Evolutionary conservation across 2,329 filamentous ascomycete species (phyloP).

Genomic region (Ceratocystis ficicola): DNA sequence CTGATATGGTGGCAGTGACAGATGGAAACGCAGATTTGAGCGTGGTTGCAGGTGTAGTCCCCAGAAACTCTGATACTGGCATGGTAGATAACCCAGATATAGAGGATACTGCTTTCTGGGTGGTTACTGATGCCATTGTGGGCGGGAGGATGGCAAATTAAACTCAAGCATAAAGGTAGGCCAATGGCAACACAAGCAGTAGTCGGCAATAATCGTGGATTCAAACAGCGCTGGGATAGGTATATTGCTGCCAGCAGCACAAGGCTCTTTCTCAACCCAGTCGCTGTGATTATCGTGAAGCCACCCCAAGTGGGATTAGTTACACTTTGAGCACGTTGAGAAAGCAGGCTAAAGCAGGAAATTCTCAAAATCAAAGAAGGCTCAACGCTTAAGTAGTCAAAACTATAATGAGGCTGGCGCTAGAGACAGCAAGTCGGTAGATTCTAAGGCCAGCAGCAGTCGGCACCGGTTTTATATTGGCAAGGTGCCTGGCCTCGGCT

Average conservation of each 20-base stretch:
- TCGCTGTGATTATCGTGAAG: neutral
- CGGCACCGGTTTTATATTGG: slow-evolving; percentile 1
- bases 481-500: neutral
- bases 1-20: neutral
- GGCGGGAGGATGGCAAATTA: neutral
- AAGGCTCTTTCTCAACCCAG: neutral
- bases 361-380: too few species aligned
- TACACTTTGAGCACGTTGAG: neutral
- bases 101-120: neutral
- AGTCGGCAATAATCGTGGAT: too few species aligned
- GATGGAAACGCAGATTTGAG: neutral
- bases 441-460: neutral
- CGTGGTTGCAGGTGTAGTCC: neutral
- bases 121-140: neutral
- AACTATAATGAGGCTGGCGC: neutral
- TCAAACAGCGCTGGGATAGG: neutral
- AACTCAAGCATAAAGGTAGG: neutral
- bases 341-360: too few species aligned
- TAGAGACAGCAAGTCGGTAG: neutral
- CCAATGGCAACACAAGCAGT: too few species aligned
- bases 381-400: too few species aligned
- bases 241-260: neutral
- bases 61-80: neutral
- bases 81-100: neutral
- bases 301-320: neutral